phyloP scores from a whole-genome alignment of 2,329 filamentous ascomycete species.

The Aspergillus sp. region DNA sequence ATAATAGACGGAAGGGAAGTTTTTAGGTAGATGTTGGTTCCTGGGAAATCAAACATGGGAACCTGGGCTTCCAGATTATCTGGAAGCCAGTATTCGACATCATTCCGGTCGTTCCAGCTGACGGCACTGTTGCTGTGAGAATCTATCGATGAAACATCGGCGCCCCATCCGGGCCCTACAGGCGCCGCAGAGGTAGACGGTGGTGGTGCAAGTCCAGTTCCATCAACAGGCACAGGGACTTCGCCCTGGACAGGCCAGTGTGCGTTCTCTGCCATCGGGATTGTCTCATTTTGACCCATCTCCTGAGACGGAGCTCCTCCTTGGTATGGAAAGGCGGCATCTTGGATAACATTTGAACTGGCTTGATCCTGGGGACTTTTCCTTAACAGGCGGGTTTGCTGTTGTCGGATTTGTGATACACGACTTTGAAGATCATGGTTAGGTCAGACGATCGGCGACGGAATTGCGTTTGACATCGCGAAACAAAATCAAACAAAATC shows the following conservation, averaged over 20 bases:
- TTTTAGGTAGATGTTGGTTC: conserved; percentile 32
- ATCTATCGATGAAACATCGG: conserved; percentile 15
- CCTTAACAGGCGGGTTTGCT: conserved; percentile 22
- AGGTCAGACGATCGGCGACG: conserved; percentile 3
- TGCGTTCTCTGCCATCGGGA: conserved; percentile 15
- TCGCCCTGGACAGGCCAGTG: conserved; percentile 16
- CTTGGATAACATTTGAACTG: conserved; percentile 9
- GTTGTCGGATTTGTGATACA: conserved; percentile 33
- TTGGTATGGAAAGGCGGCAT: conserved; percentile 18
- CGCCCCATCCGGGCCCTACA: conserved; percentile 18
- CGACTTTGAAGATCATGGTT: conserved; percentile 20
- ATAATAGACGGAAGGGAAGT: conserved; percentile 30
- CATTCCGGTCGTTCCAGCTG: conserved; percentile 23
- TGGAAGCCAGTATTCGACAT: conserved; percentile 32
- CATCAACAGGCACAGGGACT: conserved; percentile 16
- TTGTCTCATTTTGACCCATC: conserved; percentile 6
- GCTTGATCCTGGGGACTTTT: conserved; percentile 11
- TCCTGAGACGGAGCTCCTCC: conserved; percentile 13
- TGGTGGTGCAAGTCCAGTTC: conserved; percentile 12
- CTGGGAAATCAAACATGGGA: conserved; percentile 27
- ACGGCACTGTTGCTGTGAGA: conserved; percentile 14
- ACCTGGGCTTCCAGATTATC: conserved; percentile 29
- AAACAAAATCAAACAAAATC: neutral
- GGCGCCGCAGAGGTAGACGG: conserved; percentile 8
- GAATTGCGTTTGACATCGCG: neutral